Evolutionary conservation across 169 alveolate genomes (phyloP).

Genomic region (Babesia sp.): DNA sequence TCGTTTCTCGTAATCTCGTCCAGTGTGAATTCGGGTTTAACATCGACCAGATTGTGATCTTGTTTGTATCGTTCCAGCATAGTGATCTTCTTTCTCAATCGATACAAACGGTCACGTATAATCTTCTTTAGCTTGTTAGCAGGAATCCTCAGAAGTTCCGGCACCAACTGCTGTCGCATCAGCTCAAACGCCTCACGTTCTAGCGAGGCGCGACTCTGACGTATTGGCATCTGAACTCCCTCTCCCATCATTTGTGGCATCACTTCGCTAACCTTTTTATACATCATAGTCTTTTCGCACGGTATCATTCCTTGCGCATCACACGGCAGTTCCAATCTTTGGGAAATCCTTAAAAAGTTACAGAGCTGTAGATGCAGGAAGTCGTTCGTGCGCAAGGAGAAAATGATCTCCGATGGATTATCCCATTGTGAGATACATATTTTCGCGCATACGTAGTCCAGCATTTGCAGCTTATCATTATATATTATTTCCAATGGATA

Average conservation of each 20-base stretch:
- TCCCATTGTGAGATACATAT: slow-evolving; percentile 31
- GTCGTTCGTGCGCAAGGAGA: slow-evolving; percentile 46
- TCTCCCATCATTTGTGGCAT: slow-evolving; percentile 10
- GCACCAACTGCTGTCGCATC: slow-evolving; percentile 25
- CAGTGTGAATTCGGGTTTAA: slow-evolving; percentile 8
- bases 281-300: slow-evolving; percentile 32
- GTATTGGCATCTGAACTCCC: background rate
- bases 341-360: slow-evolving; percentile 20
- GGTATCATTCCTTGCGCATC: slow-evolving; percentile 36
- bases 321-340: slow-evolving; percentile 13
- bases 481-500: slow-evolving; percentile 18
- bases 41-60: slow-evolving; percentile 13
- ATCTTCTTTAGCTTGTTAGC: slow-evolving; percentile 43
- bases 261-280: slow-evolving; percentile 21
- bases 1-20: slow-evolving; percentile 42
- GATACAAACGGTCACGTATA: slow-evolving; percentile 30
- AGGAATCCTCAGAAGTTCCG: slow-evolving; percentile 23
- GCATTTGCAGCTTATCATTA: slow-evolving; percentile 17
- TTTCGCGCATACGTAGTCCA: slow-evolving; percentile 52
- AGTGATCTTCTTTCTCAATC: slow-evolving; percentile 26
- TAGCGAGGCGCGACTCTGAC: slow-evolving; percentile 27
- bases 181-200: slow-evolving; percentile 33
- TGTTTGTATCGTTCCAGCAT: slow-evolving; percentile 34
- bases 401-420: slow-evolving; percentile 36
- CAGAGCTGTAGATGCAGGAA: slow-evolving; percentile 36